A percentile compares a stretch with the other conserved stretches of the same genome.
Conservation (phyloP, 1,139 yeast species). For the Taphrina wiesneri region DNA sequence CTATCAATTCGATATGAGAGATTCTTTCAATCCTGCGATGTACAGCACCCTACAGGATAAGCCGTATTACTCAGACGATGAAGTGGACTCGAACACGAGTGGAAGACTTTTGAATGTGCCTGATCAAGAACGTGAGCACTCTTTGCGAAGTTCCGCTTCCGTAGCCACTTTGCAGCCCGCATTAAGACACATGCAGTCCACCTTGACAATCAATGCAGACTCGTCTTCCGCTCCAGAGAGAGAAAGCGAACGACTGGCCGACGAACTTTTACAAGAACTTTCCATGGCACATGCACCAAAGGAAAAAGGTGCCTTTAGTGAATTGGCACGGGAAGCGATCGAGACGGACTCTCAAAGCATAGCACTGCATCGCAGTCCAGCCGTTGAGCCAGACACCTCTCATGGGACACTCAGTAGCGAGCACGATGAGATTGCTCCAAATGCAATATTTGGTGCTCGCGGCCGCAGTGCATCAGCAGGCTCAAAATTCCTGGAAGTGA, state of each 20-base stretch:
- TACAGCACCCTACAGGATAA: neutral
- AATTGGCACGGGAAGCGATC: no score
- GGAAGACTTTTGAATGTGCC: neutral
- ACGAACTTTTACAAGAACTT: conserved; percentile 6
- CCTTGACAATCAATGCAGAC: neutral
- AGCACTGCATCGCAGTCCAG: neutral
- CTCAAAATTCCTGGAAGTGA: conserved; percentile 5
- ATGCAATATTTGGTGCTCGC: conserved; percentile 2
- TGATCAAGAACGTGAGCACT: neutral
- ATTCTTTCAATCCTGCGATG: conserved; percentile 16
- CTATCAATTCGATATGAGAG: conserved; percentile 13
- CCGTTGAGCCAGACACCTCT: no score
- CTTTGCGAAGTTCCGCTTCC: conserved; percentile 3
- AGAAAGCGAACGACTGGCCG: conserved; percentile 14
- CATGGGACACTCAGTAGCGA: neutral
- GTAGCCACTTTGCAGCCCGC: conserved; percentile 9
- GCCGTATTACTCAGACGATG: conserved; percentile 9
- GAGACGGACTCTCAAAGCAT: no score
- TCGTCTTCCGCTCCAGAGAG: neutral
- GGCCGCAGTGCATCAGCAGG: conserved; percentile 8
- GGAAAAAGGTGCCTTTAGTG: no score
- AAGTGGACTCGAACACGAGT: neutral
- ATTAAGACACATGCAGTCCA: conserved; percentile 13
- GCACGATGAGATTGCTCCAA: neutral
- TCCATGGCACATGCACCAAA: neutral